Percentiles rank a stretch among this genome's conserved stretches.
Conservation (phyloP, 140 eudicot genomes). For the Oenanthe javanica region DNA sequence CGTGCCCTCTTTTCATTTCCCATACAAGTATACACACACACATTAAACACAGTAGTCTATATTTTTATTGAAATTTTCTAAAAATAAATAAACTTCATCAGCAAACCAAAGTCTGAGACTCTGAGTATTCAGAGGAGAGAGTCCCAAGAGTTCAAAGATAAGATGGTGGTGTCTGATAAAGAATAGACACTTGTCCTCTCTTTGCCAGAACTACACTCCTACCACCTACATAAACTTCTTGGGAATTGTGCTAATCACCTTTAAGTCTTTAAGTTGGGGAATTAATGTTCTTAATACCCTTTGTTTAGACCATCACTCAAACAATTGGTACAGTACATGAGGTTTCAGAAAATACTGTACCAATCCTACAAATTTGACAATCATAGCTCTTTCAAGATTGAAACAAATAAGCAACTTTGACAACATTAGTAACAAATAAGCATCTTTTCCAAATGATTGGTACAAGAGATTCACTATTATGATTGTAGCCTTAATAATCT, state of each 20-base stretch:
- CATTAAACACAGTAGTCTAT: not conserved
- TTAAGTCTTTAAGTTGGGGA: not conserved
- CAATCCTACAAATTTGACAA: not conserved
- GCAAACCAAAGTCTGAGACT: not conserved
- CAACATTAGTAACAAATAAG: not conserved
- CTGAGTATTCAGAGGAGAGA: not conserved
- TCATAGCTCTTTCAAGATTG: not conserved
- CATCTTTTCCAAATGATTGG: constrained; percentile 4
- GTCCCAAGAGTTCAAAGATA: constrained; percentile 10
- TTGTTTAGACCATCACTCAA: not conserved
- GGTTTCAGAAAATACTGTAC: not conserved
- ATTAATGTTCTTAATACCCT: not conserved
- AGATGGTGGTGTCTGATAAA: constrained; percentile 18
- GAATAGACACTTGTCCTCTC: constrained; percentile 18
- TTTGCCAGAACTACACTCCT: constrained; percentile 1
- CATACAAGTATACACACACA: not conserved
- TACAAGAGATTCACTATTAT: not conserved
- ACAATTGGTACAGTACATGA: not conserved
- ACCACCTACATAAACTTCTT: not conserved
- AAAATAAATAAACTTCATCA: not conserved
- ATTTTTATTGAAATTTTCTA: not conserved
- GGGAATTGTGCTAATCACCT: constrained; percentile 6
- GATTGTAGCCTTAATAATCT: not conserved
- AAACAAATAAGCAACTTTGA: not conserved
- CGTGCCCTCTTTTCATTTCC: constrained; percentile 1